Base-by-base conservation (phyloP, 2,329 filamentous ascomycete genomes). In the Orbilia oligospora region DNA sequence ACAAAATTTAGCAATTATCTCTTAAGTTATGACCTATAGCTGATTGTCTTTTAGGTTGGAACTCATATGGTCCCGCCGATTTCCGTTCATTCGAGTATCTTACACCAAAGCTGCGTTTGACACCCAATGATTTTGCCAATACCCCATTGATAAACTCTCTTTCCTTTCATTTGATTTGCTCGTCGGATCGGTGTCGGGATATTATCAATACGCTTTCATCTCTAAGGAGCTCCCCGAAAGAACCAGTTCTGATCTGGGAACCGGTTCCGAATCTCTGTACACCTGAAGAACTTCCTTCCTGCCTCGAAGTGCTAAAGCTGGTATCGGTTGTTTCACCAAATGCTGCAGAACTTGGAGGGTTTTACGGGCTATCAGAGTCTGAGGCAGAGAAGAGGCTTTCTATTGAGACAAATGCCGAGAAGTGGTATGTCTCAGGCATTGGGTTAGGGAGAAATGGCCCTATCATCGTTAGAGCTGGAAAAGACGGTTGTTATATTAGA, bases 251-350 rank as follows among this genome's bases (percentile, higher is more conserved):
- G 83, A 89, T 98, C 66, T 99, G 95, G 95, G 96, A 99, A 84
- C 96, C 96, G 0, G 92, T 97, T 0, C 96, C 96, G 0, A 93
- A 97, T 84, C 88, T 93, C 0, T 97, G 94, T 84, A 91, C 89
- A 0, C 90, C 93, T 0, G 89, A 90, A 38, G 87, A 91, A 79
- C 83, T 89, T 20, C 83, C 86, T 0, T 87, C 86, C 63, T 82
- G 81, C 51, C 76, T 69, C 24, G 84, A 86, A 71, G 89, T 89
- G 5, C 84, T 88, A 44, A 84, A 84, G 68, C 83, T 86, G 49
- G 87, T 91, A 24, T 87, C 91, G 80, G 86, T 91, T 14, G 86
- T 91, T 65, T 91, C 89, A 80, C 96, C 96, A 0, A 99, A 99
- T 83, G 93, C 97, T 83, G 86, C 91, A 24, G 96, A 99, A 84